Conservation (phyloP, 192 early-diverging fungal genomes). For the Endogone sp. region DNA sequence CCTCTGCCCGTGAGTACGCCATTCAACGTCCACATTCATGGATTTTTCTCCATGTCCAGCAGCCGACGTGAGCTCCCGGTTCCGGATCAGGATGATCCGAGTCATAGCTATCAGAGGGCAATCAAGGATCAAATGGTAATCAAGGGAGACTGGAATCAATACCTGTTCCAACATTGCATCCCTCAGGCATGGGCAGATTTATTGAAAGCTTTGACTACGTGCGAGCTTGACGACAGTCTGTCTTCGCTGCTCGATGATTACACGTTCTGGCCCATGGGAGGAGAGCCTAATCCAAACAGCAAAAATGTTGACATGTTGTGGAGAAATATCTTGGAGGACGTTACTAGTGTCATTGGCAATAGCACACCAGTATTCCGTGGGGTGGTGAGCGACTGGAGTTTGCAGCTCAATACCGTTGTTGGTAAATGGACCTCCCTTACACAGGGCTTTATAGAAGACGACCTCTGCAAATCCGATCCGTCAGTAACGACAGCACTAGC, state of each 20-base stretch:
- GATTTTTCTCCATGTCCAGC: slow-evolving; percentile 31
- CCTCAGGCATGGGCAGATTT: slow-evolving; percentile 20
- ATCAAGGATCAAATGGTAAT: slow-evolving; percentile 23
- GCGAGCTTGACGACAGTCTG: neutral
- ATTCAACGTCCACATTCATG: slow-evolving; percentile 33
- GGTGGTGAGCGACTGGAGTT: neutral
- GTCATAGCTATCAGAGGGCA: too few relatives aligned
- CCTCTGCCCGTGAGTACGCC: slow-evolving; percentile 27
- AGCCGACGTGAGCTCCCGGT: slow-evolving; percentile 26
- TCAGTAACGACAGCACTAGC: too few relatives aligned
- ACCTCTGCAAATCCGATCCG: too few relatives aligned
- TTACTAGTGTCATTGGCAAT: neutral
- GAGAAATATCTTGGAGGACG: neutral
- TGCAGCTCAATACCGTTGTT: neutral
- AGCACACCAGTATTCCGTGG: neutral
- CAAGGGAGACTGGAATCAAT: slow-evolving; percentile 28
- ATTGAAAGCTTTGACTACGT: slow-evolving; percentile 5
- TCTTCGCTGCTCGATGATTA: neutral
- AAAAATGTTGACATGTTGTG: neutral
- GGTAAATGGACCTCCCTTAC: neutral
- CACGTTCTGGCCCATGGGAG: neutral
- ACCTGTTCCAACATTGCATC: slow-evolving; percentile 17
- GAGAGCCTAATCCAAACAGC: neutral
- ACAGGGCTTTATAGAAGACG: too few relatives aligned
- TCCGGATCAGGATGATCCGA: neutral